Percentiles rank a stretch among this genome's conserved stretches.
phyloP scores from a whole-genome alignment of 768 basidiomycete genomes.

The Hypsizygus marmoreus region DNA sequence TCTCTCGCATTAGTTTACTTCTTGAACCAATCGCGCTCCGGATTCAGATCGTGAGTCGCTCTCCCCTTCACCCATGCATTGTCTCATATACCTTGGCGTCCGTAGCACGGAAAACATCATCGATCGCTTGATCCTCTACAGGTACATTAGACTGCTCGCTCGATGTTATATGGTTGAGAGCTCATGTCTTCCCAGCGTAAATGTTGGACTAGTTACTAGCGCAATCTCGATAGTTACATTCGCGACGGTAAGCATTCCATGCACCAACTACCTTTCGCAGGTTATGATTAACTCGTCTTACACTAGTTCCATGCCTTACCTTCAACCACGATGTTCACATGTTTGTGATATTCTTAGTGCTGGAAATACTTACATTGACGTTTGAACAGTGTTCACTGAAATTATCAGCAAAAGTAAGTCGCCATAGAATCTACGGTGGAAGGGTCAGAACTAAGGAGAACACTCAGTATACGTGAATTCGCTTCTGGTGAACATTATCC shows the following conservation, averaged over 20 bases:
- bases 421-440: no score
- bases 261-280: no score
- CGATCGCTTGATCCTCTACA: conserved; percentile 7
- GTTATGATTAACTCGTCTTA: background rate
- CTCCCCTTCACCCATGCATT: background rate
- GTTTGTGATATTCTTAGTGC: no score
- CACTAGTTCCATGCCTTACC: conserved; percentile 1
- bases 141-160: no score
- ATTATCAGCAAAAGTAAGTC: no score
- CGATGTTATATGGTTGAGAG: no score
- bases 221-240: conserved; percentile 3
- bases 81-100: background rate
- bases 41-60: conserved; percentile 2
- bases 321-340: background rate
- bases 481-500: no score
- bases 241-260: background rate
- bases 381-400: no score
- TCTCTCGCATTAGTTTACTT: background rate
- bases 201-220: conserved; percentile 1
- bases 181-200: background rate
- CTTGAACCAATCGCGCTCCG: conserved; percentile 6
- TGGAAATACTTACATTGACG: no score
- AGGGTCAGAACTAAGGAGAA: no score
- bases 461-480: no score
- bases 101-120: conserved; percentile 2